Conservation (phyloP, 2,329 filamentous ascomycete species). For the Zymoseptoria passerinii region DNA sequence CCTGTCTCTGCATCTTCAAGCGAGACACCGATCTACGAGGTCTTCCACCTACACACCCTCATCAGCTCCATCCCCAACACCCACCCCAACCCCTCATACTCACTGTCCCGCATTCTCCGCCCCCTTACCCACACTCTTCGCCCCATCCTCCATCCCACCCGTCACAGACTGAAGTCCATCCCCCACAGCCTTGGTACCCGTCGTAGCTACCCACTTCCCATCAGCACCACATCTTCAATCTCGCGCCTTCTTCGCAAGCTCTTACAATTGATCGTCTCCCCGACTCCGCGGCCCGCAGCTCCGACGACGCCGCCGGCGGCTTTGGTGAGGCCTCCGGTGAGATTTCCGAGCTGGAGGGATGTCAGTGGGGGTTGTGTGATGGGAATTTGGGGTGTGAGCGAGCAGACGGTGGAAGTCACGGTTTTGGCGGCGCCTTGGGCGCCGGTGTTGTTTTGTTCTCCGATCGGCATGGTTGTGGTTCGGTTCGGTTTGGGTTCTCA, state of each 20-base stretch:
- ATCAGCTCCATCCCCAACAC: too few relatives aligned
- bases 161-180: slow-evolving; percentile 36
- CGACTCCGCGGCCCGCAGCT: slow-evolving; percentile 37
- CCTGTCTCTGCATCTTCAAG: too few relatives aligned
- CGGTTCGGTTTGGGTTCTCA: neutral
- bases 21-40: too few relatives aligned
- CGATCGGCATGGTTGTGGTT: slow-evolving; percentile 9
- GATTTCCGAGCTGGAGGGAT: slow-evolving; percentile 38
- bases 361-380: too few relatives aligned
- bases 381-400: too few relatives aligned
- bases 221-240: neutral
- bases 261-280: slow-evolving; percentile 37
- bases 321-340: slow-evolving; percentile 45
- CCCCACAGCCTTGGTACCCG: slow-evolving; percentile 37
- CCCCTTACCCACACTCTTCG: slow-evolving; percentile 36
- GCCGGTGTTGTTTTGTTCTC: slow-evolving; percentile 14
- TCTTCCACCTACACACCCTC: too few relatives aligned
- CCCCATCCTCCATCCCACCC: slow-evolving; percentile 39
- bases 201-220: slow-evolving; percentile 25
- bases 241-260: neutral
- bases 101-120: slow-evolving; percentile 42
- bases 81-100: neutral
- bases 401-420: slow-evolving; percentile 28
- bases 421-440: slow-evolving; percentile 26
- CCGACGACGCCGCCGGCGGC: slow-evolving; percentile 48